Base-by-base conservation (phyloP, 495 filamentous ascomycete species). In the Acidomyces sp. region DNA sequence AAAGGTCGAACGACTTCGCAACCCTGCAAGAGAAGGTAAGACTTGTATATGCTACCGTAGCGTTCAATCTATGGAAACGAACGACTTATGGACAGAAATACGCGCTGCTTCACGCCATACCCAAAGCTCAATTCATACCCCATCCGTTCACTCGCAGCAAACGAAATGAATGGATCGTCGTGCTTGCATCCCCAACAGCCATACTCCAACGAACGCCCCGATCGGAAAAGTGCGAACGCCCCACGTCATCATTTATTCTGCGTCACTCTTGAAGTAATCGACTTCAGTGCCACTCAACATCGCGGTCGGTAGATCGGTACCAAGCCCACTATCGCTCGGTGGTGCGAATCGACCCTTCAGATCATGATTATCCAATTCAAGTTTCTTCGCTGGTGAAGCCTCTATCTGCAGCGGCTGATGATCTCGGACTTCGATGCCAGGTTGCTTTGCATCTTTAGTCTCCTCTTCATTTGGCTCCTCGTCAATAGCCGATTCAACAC, bases 301-400 rank as follows among this genome's bases (percentile, higher is more conserved):
- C 36, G 57, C 55, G 11, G 56, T 63, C 33, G 55, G 51, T 32
- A 62, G 28, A 43, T 63, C 60, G 7, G 55, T 55, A 5, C 60
- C 60, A 23, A 63, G 44, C 11, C 55, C 60, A 39, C 59, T 62
- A 44, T 63, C 60, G 37, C 47, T 61, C 10, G 55, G 57, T 25
- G 45, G 36, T 2, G 53, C 40, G 29, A 55, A 58, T 15, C 53
- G 18, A 15, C 43, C 27, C 34, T 45, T 43, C 25, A 39, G 12
- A 41, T 54, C 39, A n/a, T n/a, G 12, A 10, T 35, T 48, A 12
- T 43, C 42, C 17, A 37, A 13, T 19, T 34, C 42, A 30, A 41
- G 17, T 28, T 15, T 6, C 31, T 16, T 35, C 10, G 19, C 37
- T 10, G 27, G 21, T 24, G 37, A n/a, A 3, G 42, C 40, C 34